Evolutionary conservation across 306 rosid genomes (phyloP), one percentile per base, ranked within the genome.

Genomic region (Ziziphus jujuba): DNA sequence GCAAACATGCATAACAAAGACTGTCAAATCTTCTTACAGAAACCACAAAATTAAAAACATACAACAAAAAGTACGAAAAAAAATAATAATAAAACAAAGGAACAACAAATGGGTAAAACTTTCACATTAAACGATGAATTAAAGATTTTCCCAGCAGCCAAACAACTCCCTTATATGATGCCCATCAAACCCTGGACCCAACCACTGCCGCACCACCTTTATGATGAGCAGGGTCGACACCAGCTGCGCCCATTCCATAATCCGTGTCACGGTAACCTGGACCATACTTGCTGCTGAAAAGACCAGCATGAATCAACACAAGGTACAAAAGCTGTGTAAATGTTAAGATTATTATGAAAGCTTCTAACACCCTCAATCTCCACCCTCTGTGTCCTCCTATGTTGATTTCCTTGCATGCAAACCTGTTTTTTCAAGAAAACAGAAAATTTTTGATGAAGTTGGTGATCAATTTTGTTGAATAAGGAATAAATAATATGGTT

Each of bases 361-460:
- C 98, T 48, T 93, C 98, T 72, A 90, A 71, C 5, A 90, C 61
- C 79, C 35, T 84, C 72, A 93, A 61, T 50, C 97, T 86, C 98
- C 97, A 93, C 35, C 97, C 98, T 65, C 98, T 84, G 55, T 83
- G 55, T 13, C 97, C 98, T 79, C 98, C 98, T 69, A 86, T 2
- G 74, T 61, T 16, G 60, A 93, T 93, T 72, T 93, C 54, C 85
- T 90, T 90, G 75, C 97, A 93, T 2, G 97, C 97, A 75, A 93
- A 73, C 67, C 97, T 93, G 60, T 56, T 7, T 2, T 22, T 17
- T 11, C 8, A 5, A 22, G 17, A 4, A 48, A 19, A 49, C 19
- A 15, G n/a, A 49, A 7, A 15, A 49, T 3, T 49, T 16, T 19
- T 19, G 13, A 12, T 58, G 22, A 19, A 43, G 11, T 28, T 1